Base-by-base conservation (phyloP, 495 filamentous ascomycete species). In the Thozetella sp. region DNA sequence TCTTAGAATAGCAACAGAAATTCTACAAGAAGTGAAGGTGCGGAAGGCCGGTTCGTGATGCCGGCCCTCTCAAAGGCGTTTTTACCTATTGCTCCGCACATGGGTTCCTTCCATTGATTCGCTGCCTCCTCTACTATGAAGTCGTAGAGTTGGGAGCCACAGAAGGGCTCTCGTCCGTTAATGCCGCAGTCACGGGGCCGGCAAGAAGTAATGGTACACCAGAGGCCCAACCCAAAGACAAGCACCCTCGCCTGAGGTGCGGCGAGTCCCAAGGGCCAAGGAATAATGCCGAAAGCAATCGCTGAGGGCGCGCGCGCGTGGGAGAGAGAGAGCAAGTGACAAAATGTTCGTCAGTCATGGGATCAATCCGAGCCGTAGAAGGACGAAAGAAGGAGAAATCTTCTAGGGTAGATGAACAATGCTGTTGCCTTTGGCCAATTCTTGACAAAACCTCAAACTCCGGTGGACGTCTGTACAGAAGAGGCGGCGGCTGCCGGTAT, bases 21-120 rank as follows among this genome's bases (percentile, higher is more conserved):
- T n/a, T 48, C n/a, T 48, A 48, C 43, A 48, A 48, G 43, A 48
- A 48, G 9, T 48, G 43, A 48, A 48, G n/a, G 43, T n/a, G 43
- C 43, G 20, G 43, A 15, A 10, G 20, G 3, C n/a, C 43, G 3
- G 3, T 48, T 48, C n/a, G 10, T n/a, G 20, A 20, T 48, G 6
- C 43, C n/a, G 43, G 43, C 10, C 43, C 43, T 48, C 43, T 48
- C 43, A 48, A n/a, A 48, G 43, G 43, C 20, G 20, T 3, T 15
- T 48, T n/a, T 10, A 48, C 43, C 43, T 10, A 15, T 15, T 15
- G n/a, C 9, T 13, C n/a, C 4, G 43, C n/a, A 48, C 4, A 15
- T 48, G 11, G 11, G 4, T 9, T 48, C n/a, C 43, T 20, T 19
- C 3, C n/a, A 10, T n/a, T 19, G 3, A n/a, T 13, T 48, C 10